Percentiles rank a stretch among this genome's conserved stretches.
phyloP scores from a whole-genome alignment of 2,329 filamentous ascomycete genomes.

The Ophiocordyceps camponoti-leonardi region DNA sequence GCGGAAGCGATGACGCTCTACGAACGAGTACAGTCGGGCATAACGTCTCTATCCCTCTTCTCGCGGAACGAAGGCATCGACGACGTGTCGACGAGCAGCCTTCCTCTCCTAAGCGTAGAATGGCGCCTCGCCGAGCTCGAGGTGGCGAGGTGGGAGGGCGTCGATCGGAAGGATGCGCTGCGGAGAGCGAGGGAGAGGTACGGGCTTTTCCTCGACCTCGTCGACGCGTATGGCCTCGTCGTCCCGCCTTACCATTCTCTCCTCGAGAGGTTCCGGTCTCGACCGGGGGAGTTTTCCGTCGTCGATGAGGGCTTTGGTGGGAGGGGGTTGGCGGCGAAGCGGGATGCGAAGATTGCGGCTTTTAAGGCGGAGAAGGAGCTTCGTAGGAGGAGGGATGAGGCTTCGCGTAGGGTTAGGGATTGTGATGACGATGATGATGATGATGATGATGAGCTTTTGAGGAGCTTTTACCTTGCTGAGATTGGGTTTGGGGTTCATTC shows the following conservation, averaged over 20 bases:
- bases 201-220: slow-evolving; percentile 58
- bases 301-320: slow-evolving; percentile 39
- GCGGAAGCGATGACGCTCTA: neutral
- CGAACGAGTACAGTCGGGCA: neutral
- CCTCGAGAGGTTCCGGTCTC: slow-evolving; percentile 56
- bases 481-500: slow-evolving; percentile 59
- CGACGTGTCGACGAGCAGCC: neutral
- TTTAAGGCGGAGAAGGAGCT: slow-evolving; percentile 77
- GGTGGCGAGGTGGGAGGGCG: neutral
- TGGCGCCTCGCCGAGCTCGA: slow-evolving; percentile 18
- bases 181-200: slow-evolving; percentile 50
- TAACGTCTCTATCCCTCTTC: neutral
- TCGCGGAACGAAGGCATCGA: neutral
- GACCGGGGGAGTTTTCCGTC: slow-evolving; percentile 50
- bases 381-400: slow-evolving; percentile 56
- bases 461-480: slow-evolving; percentile 62
- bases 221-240: slow-evolving; percentile 68
- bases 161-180: slow-evolving; percentile 45
- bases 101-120: neutral
- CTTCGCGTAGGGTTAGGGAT: slow-evolving; percentile 16
- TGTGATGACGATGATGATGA: slow-evolving; percentile 60
- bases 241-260: slow-evolving; percentile 45
- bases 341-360: slow-evolving; percentile 71
- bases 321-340: slow-evolving; percentile 36
- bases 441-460: slow-evolving; percentile 23